Percentiles rank a stretch among this genome's conserved stretches.
phyloP scores from a whole-genome alignment of 768 basidiomycete species.

The Floccularia luteovirens region DNA sequence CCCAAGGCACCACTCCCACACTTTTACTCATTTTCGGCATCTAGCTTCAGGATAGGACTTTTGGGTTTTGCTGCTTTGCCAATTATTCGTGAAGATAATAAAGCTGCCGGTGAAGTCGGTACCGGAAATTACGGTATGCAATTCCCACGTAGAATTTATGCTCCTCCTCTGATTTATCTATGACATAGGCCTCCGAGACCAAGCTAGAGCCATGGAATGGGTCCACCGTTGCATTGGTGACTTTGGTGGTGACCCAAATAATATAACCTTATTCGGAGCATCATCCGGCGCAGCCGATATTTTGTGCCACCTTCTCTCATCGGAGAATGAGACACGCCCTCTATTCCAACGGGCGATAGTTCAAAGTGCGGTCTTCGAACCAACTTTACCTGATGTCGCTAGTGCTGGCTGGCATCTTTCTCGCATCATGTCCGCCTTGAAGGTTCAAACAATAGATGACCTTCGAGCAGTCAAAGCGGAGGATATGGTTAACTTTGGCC shows the following conservation, averaged over 20 bases:
- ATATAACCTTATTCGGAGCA: constrained; percentile 45
- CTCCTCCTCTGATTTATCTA: constrained; percentile 4
- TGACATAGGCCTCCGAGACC: constrained; percentile 50
- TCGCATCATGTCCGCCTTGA: constrained; percentile 50
- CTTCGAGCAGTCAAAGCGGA: constrained; percentile 53
- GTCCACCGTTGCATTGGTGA: constrained; percentile 47
- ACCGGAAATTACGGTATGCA: constrained; percentile 69
- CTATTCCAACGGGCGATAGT: constrained; percentile 69
- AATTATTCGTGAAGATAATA: constrained; percentile 62
- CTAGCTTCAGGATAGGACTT: constrained; percentile 69
- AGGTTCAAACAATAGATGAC: constrained; percentile 48
- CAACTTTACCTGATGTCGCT: constrained; percentile 49
- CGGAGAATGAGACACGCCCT: constrained; percentile 47
- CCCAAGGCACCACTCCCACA: background rate
- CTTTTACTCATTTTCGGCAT: constrained; percentile 3
- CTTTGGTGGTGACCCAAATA: constrained; percentile 63
- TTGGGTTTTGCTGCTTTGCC: constrained; percentile 70
- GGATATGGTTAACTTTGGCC: constrained; percentile 44
- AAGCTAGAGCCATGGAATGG: constrained; percentile 59
- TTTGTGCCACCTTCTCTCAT: constrained; percentile 56
- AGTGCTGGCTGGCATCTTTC: constrained; percentile 63
- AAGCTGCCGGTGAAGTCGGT: constrained; percentile 54
- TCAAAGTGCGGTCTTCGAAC: constrained; percentile 64
- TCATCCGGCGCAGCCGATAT: constrained; percentile 53
- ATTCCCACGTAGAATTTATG: background rate